Evolutionary conservation across 371 early-diverging fungal species (phyloP), one percentile per base, ranked within the genome.

Genomic region (Mortierella sp.): DNA sequence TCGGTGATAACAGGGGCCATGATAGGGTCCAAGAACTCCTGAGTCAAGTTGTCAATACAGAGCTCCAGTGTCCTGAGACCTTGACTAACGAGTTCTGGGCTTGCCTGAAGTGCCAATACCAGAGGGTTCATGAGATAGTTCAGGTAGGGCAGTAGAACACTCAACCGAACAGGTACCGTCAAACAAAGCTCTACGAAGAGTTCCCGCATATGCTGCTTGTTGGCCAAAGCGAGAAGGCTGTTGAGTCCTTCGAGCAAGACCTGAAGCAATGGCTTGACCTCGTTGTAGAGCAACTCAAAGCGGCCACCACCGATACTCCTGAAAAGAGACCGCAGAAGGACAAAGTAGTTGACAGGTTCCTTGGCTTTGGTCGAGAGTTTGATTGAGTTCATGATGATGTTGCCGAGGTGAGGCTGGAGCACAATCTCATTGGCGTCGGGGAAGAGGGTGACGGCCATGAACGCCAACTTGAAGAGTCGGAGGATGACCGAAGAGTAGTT

Each of bases 11-110:
- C 97, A 3, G 99, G 99, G 6, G 93, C 92, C 92, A 99, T 93
- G 68, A 99, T 97, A 5, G 98, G 98, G 80, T 99, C 99, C 73
- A 99, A 84, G 83, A 99, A 99, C 76, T 99, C 99, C 50, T 97
- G 96, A 3, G 97, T 98, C 42, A 99, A 88, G 81, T 99, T 99
- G 87, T 99, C 99, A 65, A 99, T 96, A 88, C 99, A 99, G 7
- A 98, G 92, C 88, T 99, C 99, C 74, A 99, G 93, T 0, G 98
- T 99, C 52, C 99, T 94, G 73, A 99, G 89, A 8, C 98, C 99
- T 88, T 99, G 99, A 34, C 94, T 95, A 13, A 98, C 98, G 11
- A 99, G 92, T 38, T 99, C 98, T 21, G 96, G 94, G 54, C 97
- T 96, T 0, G 97, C 94, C 83, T 97, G 95, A 21, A 99, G 91